Evolutionary conservation across 441 rosid species (phyloP).

Genomic region (Hura crepitans): DNA sequence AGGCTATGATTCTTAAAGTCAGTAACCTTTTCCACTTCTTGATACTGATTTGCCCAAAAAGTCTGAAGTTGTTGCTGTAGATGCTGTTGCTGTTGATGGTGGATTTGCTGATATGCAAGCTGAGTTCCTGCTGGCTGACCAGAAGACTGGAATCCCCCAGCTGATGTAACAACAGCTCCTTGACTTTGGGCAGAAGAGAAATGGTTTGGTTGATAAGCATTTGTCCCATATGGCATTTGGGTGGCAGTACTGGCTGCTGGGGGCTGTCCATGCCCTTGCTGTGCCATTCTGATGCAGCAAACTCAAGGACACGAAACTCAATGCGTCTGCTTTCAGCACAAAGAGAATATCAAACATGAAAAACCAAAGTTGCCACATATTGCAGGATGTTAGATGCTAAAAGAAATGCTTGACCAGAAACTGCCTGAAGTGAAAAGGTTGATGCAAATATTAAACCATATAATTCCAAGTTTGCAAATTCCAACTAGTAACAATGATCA

Average conservation of each 20-base stretch:
- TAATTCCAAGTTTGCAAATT: background rate
- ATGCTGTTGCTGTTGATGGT: slow-evolving; percentile 81
- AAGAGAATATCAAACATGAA: slow-evolving; percentile 15
- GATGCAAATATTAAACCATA: background rate
- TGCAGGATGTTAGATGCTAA: background rate
- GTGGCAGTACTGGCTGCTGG: slow-evolving; percentile 37
- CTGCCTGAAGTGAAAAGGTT: background rate
- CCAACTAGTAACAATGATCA: background rate
- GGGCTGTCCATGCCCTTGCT: slow-evolving; percentile 74
- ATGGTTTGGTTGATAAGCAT: slow-evolving; percentile 58
- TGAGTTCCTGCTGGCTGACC: slow-evolving; percentile 53
- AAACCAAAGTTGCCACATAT: slow-evolving; percentile 7
- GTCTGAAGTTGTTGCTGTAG: slow-evolving; percentile 69
- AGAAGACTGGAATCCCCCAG: slow-evolving; percentile 41
- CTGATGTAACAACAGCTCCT: slow-evolving; percentile 34
- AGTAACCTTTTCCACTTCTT: slow-evolving; percentile 63
- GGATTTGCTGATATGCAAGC: slow-evolving; percentile 71
- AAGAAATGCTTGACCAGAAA: background rate
- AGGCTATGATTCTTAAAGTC: slow-evolving; percentile 87
- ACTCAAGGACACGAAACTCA: slow-evolving; percentile 15
- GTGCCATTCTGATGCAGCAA: slow-evolving; percentile 53
- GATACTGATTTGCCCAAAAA: slow-evolving; percentile 69
- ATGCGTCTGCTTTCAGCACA: slow-evolving; percentile 11
- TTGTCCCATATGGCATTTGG: slow-evolving; percentile 53
- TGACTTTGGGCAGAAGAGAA: slow-evolving; percentile 43